Percentiles rank a stretch among this genome's conserved stretches.
Evolutionary conservation across 176 grass and related monocot species (phyloP).

Genomic region (Triticum aestivum): DNA sequence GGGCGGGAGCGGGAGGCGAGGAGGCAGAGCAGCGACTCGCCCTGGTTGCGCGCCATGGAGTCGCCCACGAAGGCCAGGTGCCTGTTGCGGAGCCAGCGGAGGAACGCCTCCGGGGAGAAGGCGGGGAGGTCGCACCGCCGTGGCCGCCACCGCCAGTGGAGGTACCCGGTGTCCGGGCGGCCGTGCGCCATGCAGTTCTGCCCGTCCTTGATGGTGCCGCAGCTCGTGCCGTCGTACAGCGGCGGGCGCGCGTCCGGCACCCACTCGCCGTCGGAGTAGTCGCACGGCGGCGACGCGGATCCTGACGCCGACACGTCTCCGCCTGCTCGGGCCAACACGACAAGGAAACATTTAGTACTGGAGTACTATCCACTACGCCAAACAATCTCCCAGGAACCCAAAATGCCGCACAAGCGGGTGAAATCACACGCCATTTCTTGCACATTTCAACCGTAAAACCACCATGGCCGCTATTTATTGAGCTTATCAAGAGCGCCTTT

Average conservation of each 20-base stretch:
- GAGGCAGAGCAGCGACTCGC: conserved; percentile 79
- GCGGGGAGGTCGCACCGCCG: conserved; percentile 48
- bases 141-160: conserved; percentile 76
- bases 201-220: conserved; percentile 73
- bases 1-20: conserved; percentile 43
- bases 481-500: background rate
- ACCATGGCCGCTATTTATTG: background rate
- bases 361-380: background rate
- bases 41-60: conserved; percentile 85
- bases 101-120: conserved; percentile 61
- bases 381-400: background rate
- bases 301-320: background rate
- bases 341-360: background rate
- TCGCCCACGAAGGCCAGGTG: conserved; percentile 84
- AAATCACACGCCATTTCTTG: background rate
- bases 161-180: conserved; percentile 77
- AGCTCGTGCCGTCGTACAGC: conserved; percentile 61
- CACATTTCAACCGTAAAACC: background rate
- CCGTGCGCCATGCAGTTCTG: conserved; percentile 95
- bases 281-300: conserved; percentile 20
- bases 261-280: conserved; percentile 73
- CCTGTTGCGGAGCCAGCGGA: conserved; percentile 47
- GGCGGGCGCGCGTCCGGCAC: conserved; percentile 44
- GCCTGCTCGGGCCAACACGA: conserved; percentile 9
- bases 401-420: background rate